phyloP scores from a whole-genome alignment of 805 yeast species.

The Schwanniomyces sp. region DNA sequence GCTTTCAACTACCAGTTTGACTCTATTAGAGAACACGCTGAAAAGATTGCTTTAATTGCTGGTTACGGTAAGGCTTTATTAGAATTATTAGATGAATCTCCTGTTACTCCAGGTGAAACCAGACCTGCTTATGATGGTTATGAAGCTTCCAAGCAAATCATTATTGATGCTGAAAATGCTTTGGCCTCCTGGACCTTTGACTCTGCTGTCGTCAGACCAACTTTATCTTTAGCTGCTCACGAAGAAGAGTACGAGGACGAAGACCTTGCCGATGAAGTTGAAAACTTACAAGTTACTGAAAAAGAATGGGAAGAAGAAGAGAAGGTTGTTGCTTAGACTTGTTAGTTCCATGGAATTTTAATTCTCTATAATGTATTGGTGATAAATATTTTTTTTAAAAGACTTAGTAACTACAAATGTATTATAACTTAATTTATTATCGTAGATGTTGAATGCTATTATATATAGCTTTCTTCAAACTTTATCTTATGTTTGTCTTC shows the following conservation, averaged over 20 bases:
- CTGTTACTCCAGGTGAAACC: conserved; percentile 98
- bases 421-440: not conserved
- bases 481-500: not conserved
- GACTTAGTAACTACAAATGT: not conserved
- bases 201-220: conserved; percentile 91
- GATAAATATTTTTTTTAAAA: not conserved
- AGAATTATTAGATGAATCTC: conserved; percentile 93
- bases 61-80: conserved; percentile 98
- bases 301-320: conserved; percentile 40
- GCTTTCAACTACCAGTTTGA: conserved; percentile 97
- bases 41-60: conserved; percentile 94
- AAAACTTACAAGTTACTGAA: conserved; percentile 55
- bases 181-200: conserved; percentile 96
- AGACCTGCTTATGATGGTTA: conserved; percentile 98
- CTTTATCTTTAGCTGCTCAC: conserved; percentile 73
- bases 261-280: conserved; percentile 44
- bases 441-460: not conserved
- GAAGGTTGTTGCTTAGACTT: conserved; percentile 23
- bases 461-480: not conserved
- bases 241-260: conserved; percentile 48
- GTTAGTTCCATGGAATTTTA: not conserved
- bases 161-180: conserved; percentile 94
- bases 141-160: conserved; percentile 96
- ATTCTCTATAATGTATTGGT: not conserved
- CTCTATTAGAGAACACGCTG: conserved; percentile 90